Conservation (phyloP, 2,329 filamentous ascomycete species). For the Neoarthrinium moseri region DNA sequence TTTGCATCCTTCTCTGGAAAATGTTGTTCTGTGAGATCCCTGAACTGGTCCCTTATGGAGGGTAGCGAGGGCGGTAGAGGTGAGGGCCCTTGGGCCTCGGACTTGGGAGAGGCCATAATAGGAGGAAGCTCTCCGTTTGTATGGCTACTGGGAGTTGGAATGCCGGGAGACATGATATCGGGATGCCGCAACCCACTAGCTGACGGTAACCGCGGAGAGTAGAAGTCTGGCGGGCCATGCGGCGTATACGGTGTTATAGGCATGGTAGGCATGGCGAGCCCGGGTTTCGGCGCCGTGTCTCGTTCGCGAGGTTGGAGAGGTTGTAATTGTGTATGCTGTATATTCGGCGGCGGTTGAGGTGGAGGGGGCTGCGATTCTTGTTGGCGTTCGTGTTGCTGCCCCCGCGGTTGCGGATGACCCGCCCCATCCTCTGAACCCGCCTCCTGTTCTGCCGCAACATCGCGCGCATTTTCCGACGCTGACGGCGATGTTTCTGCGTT, state of each 20-base stretch:
- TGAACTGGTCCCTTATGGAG: constrained; percentile 31
- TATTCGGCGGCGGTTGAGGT: neutral
- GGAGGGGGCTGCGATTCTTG: neutral
- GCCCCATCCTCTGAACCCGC: neutral
- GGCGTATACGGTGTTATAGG: constrained; percentile 27
- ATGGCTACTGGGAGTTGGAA: constrained; percentile 23
- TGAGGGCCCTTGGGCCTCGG: constrained; percentile 33
- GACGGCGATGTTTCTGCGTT: constrained; percentile 4
- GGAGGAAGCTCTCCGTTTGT: constrained; percentile 31
- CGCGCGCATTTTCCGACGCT: neutral
- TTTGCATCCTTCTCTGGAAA: constrained; percentile 23
- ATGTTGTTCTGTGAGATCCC: constrained; percentile 30
- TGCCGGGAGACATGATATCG: constrained; percentile 31
- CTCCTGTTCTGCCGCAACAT: neutral
- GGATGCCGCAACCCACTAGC: constrained; percentile 27
- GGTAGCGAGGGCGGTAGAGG: constrained; percentile 39
- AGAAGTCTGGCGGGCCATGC: constrained; percentile 23
- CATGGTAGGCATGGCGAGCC: constrained; percentile 26
- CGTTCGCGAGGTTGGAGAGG: constrained; percentile 2
- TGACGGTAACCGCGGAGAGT: constrained; percentile 21
- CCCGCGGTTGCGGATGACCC: neutral
- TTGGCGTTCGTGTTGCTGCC: constrained; percentile 1
- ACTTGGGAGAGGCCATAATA: constrained; percentile 36
- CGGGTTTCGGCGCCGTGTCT: constrained; percentile 14
- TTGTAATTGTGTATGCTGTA: constrained; percentile 7